Evolutionary conservation across 2,329 filamentous ascomycete species (phyloP).

Genomic region (Coniosporium tulheliwenetii): DNA sequence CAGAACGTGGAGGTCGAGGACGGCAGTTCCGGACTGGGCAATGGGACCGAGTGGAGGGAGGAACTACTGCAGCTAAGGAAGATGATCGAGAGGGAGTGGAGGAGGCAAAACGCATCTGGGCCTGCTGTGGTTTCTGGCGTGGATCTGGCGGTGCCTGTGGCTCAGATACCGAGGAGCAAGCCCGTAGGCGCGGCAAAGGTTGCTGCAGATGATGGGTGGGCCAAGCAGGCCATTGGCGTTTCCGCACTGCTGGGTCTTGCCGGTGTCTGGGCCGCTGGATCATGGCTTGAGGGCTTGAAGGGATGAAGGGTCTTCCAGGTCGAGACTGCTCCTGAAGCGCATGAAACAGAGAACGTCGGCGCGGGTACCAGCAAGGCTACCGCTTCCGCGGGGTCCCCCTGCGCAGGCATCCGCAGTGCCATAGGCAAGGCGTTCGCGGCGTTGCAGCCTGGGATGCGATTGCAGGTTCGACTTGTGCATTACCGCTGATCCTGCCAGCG

Average conservation of each 20-base stretch:
- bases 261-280: conserved; percentile 23
- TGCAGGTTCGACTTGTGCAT: too few species aligned
- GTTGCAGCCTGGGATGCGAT: too few species aligned
- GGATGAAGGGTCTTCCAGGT: too few species aligned
- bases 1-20: conserved; percentile 85
- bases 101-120: conserved; percentile 15
- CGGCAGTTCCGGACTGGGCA: conserved; percentile 28
- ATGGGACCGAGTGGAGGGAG: conserved; percentile 35
- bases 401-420: too few species aligned
- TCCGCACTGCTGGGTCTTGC: conserved; percentile 22
- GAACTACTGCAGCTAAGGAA: conserved; percentile 60
- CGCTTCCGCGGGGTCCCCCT: too few species aligned
- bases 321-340: too few species aligned
- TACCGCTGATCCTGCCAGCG: too few species aligned
- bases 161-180: not conserved
- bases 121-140: not conserved
- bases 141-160: not conserved
- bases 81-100: conserved; percentile 39
- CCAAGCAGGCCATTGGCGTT: conserved; percentile 22
- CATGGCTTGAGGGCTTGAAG: conserved; percentile 15
- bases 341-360: too few species aligned
- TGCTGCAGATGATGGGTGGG: conserved; percentile 19
- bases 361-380: too few species aligned
- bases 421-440: too few species aligned
- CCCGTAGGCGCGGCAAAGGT: conserved; percentile 10